Conservation (phyloP, 345 rosid genomes). For the Rubroshorea leprosula region DNA sequence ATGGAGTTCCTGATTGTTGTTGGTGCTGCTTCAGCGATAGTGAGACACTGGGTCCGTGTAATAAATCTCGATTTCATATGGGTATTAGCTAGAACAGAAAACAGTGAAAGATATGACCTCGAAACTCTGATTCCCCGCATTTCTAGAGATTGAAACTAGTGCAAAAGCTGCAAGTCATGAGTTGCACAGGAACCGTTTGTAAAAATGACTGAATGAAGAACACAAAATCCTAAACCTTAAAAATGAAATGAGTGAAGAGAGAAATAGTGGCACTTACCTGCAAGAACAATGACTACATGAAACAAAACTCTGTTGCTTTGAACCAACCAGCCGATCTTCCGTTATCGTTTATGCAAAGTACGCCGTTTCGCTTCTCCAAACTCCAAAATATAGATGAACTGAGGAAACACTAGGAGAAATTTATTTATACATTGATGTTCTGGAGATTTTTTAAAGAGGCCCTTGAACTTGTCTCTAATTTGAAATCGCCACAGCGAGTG, state of each 20-base stretch:
- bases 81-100: conserved; percentile 11
- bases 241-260: not conserved
- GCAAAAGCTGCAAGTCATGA: not conserved
- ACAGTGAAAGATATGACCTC: conserved; percentile 11
- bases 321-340: too few species aligned
- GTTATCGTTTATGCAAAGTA: not conserved
- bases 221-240: not conserved
- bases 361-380: not conserved
- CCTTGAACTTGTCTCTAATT: too few species aligned
- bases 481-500: too few species aligned
- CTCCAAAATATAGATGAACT: too few species aligned
- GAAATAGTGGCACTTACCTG: not conserved
- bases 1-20: not conserved
- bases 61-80: conserved; percentile 7
- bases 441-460: too few species aligned
- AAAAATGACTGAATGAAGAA: conserved; percentile 26
- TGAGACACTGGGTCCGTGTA: conserved; percentile 6
- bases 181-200: conserved; percentile 27
- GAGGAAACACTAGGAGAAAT: too few species aligned
- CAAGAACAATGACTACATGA: not conserved
- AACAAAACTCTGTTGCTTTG: not conserved
- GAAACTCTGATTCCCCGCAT: conserved; percentile 30
- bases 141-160: not conserved
- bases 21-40: conserved; percentile 7
- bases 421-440: too few species aligned